Conservation (phyloP, 768 basidiomycete species). For the Roridomyces roridus region DNA sequence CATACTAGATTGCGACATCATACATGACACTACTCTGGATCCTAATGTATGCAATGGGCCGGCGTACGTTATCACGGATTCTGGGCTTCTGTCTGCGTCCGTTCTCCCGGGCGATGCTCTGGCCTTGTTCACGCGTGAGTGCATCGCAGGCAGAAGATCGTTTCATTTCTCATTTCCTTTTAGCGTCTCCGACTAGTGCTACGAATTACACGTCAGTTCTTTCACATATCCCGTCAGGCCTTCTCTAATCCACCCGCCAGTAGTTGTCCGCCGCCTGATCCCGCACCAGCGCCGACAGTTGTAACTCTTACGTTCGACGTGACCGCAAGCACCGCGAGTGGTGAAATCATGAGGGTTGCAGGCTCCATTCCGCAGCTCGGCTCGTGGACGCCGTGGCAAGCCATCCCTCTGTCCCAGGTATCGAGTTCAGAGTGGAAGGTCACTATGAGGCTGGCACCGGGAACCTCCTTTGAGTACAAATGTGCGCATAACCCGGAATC, state of each 20-base stretch:
- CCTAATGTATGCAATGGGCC: constrained; percentile 17
- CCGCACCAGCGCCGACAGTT: background rate
- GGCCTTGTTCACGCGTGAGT: constrained; percentile 12
- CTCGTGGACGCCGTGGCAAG: background rate
- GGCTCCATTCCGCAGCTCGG: constrained; percentile 10
- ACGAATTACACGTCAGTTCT: too few relatives aligned
- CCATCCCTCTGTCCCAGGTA: background rate
- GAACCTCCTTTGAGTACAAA: constrained; percentile 11
- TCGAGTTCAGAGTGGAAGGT: constrained; percentile 5
- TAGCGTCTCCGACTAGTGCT: background rate
- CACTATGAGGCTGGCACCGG: background rate
- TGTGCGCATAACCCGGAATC: constrained; percentile 5
- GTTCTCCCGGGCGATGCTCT: constrained; percentile 25
- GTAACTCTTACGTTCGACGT: constrained; percentile 7
- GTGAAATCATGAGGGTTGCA: constrained; percentile 6
- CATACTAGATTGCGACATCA: constrained; percentile 22
- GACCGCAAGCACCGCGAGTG: constrained; percentile 3
- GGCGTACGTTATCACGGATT: constrained; percentile 8
- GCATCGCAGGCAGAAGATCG: too few relatives aligned
- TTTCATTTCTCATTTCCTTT: background rate
- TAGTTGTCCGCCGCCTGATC: background rate
- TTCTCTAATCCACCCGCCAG: background rate
- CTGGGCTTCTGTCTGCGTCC: constrained; percentile 25
- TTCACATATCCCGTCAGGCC: background rate
- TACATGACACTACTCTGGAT: constrained; percentile 13